Conservation (phyloP, 352 stramenopile species). For the Aphanomyces astaci region DNA sequence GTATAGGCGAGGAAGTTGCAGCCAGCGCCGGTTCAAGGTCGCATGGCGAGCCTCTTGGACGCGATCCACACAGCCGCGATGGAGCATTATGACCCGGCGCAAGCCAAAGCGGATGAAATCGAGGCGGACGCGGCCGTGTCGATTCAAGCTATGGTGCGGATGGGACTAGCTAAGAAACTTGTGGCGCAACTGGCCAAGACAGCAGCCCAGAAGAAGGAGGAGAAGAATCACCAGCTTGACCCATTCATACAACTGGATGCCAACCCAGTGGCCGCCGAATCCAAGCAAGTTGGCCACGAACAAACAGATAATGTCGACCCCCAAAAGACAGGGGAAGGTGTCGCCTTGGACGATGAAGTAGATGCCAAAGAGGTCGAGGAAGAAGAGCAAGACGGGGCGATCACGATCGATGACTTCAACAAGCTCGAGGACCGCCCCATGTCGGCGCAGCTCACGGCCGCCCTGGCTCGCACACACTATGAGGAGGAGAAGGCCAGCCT, state of each 20-base stretch:
- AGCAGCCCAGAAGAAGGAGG: not conserved
- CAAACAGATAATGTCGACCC: too few relatives aligned
- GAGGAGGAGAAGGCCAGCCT: not conserved
- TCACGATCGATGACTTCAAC: not conserved
- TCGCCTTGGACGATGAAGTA: too few relatives aligned
- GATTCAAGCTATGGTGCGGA: constrained; percentile 41
- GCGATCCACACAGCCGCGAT: constrained; percentile 31
- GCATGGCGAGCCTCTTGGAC: constrained; percentile 37
- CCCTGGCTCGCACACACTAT: not conserved
- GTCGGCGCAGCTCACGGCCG: not conserved
- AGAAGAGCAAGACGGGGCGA: not conserved
- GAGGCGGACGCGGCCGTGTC: constrained; percentile 29
- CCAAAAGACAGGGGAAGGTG: too few relatives aligned
- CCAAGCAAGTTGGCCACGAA: too few relatives aligned
- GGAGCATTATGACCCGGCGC: constrained; percentile 36
- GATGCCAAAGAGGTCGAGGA: constrained; percentile 14
- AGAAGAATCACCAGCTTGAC: too few relatives aligned
- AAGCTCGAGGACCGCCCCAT: constrained; percentile 5
- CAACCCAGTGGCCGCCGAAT: too few relatives aligned
- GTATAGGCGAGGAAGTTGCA: constrained; percentile 28
- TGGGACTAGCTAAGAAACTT: constrained; percentile 38
- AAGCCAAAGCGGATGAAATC: constrained; percentile 25
- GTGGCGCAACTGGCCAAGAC: constrained; percentile 24
- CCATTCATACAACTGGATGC: too few relatives aligned
- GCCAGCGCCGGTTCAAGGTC: constrained; percentile 29